A percentile compares a stretch with the other conserved stretches of the same genome.
These are phyloP conservation scores for Tulasnella sp. DNA, from an alignment of 768 basidiomycete genomes.

Conservation along the genomic window DNA sequence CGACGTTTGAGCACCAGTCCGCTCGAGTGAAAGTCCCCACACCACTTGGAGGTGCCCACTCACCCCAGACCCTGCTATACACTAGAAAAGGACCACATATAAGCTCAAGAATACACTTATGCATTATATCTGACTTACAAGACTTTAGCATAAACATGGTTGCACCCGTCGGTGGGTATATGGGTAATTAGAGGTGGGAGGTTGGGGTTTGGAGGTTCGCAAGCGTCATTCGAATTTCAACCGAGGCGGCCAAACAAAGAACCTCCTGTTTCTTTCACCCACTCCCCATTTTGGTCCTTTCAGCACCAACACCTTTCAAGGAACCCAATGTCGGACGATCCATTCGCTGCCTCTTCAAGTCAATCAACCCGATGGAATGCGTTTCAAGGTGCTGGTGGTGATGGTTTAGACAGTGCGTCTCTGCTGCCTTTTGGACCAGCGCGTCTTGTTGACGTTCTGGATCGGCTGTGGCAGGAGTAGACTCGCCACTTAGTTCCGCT, in stretches of 20 bases:
- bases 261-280: not conserved
- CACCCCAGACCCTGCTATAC: conserved; percentile 91
- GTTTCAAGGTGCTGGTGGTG: not conserved
- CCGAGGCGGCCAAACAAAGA: not conserved
- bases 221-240: conserved; percentile 12
- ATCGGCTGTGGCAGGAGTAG: not conserved
- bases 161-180: not conserved
- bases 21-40: not conserved
- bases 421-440: not conserved
- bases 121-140: conserved; percentile 24
- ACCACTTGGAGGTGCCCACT: conserved; percentile 32
- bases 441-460: not conserved
- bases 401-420: not conserved
- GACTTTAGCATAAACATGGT: conserved; percentile 32
- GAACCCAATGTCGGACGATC: not conserved
- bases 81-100: conserved; percentile 42
- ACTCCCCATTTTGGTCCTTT: not conserved
- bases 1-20: not conserved
- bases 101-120: conserved; percentile 21
- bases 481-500: not conserved
- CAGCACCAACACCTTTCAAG: not conserved
- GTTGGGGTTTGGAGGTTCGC: not conserved
- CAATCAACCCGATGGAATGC: not conserved
- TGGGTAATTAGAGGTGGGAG: not conserved
- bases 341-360: not conserved